Conservation (phyloP, 768 basidiomycete genomes). For the Chiua virens region DNA sequence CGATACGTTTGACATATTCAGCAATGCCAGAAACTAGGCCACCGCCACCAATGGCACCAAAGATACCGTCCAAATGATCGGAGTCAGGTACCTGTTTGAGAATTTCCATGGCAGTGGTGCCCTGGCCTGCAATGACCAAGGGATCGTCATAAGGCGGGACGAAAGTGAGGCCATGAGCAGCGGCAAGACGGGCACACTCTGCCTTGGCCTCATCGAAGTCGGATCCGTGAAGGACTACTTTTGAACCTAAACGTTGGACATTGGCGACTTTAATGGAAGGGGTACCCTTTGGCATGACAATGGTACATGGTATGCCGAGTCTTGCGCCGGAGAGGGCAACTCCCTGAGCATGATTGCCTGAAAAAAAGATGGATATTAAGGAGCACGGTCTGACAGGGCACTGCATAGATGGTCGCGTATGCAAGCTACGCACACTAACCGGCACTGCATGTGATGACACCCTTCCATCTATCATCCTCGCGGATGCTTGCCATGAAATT, state of each 20-base stretch:
- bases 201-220: constrained; percentile 97
- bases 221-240: constrained; percentile 85
- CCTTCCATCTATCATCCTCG: constrained; percentile 93
- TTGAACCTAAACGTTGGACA: constrained; percentile 92
- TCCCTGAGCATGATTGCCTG: constrained; percentile 98
- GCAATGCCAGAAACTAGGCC: constrained; percentile 89
- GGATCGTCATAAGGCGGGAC: constrained; percentile 99
- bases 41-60: constrained; percentile 92
- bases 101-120: constrained; percentile 93
- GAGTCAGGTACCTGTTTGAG: constrained; percentile 83
- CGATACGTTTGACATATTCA: constrained; percentile 92
- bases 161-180: constrained; percentile 74
- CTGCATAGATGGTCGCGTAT: constrained; percentile 9
- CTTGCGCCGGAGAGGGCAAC: constrained; percentile 92
- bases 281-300: constrained; percentile 95
- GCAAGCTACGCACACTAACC: constrained; percentile 71
- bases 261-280: constrained; percentile 96
- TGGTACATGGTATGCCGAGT: constrained; percentile 92
- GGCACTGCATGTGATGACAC: constrained; percentile 96
- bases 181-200: constrained; percentile 87
- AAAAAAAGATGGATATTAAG: background rate
- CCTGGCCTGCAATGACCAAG: constrained; percentile 95
- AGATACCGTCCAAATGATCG: constrained; percentile 78
- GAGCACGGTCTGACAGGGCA: background rate
- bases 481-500: constrained; percentile 93